Evolutionary conservation across 2,329 filamentous ascomycete species (phyloP).

Genomic region (Diaporthe sp.): DNA sequence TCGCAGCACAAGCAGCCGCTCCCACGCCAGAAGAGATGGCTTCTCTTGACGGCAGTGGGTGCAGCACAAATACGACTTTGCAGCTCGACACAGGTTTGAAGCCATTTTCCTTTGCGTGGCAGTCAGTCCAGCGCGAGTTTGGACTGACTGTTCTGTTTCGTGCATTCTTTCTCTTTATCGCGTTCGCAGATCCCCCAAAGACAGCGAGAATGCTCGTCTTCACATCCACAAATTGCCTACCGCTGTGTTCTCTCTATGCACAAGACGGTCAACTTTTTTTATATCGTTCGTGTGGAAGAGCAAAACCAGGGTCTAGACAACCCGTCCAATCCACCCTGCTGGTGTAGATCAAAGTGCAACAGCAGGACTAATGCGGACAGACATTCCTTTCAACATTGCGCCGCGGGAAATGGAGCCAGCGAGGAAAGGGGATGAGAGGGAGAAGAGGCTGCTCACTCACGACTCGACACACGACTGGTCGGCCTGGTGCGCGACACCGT

Average conservation of each 20-base stretch:
- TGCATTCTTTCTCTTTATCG: slow-evolving; percentile 18
- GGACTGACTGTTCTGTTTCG: neutral
- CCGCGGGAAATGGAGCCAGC: neutral
- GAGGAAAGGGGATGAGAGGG: neutral
- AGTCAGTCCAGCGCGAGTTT: neutral
- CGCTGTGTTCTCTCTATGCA: slow-evolving; percentile 69
- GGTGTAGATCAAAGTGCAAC: slow-evolving; percentile 67
- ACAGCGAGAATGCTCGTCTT: neutral
- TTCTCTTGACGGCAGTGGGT: neutral
- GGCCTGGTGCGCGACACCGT: neutral
- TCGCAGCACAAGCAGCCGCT: neutral
- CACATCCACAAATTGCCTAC: slow-evolving; percentile 71
- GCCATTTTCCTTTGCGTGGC: neutral
- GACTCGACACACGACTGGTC: slow-evolving; percentile 2
- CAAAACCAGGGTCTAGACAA: slow-evolving; percentile 74
- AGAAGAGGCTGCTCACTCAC: neutral
- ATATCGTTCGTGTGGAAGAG: slow-evolving; percentile 74
- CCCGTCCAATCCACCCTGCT: slow-evolving; percentile 76
- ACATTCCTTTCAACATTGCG: slow-evolving; percentile 56
- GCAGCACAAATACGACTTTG: slow-evolving; percentile 1
- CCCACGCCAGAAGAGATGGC: slow-evolving; percentile 24
- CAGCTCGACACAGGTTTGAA: slow-evolving; percentile 27
- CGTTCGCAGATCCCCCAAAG: neutral
- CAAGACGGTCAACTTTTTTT: slow-evolving; percentile 67
- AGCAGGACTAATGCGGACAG: slow-evolving; percentile 75